Evolutionary conservation across 768 basidiomycete genomes (phyloP), one percentile per base, ranked within the genome.

Genomic region (Collybiopsis luxurians): DNA sequence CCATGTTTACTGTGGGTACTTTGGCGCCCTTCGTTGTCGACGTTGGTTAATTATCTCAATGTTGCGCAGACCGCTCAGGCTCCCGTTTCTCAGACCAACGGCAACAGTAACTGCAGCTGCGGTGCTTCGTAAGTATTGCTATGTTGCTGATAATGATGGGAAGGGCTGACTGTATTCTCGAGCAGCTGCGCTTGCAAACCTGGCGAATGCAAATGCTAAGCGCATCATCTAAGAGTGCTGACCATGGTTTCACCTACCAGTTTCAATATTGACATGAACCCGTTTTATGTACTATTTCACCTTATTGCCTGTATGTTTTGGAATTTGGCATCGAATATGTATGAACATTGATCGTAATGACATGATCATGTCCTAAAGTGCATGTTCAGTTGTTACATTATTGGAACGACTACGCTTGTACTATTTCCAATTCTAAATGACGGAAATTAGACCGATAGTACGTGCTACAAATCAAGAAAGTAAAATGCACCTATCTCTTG

Each of bases 171-270:
- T 45, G 23, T 54, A n/a, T 39, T 19, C 19, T 30, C 10, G 45
- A 17, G 19, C 45, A 87, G 85, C 59, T 88, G 85, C 75, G 56
- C 59, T 26, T 87, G 86, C 79, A 78, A 80, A 71, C 65, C 82
- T 50, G 81, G 78, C 53, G 78, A 80, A 59, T 86, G 85, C 85
- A 86, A 85, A 71, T 88, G 83, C 76, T 84, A 69, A 79, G 60
- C 54, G 58, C 56, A 38, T 55, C 49, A 59, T 40, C 53, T 40
- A 51, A 49, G 44, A 55, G 21, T 30, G 15, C n/a, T 46, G 45
- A 46, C 43, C 21, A 13, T 39, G 11, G 31, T n/a, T n/a, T 24
- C n/a, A 28, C 31, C 44, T n/a, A n/a, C n/a, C n/a, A n/a, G n/a
- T n/a, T n/a, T 15, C 12, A 31, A 19, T 23, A 26, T 28, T 45